phyloP scores from a whole-genome alignment of 2,329 filamentous ascomycete species.

The Apiospora rasikravindrae region DNA sequence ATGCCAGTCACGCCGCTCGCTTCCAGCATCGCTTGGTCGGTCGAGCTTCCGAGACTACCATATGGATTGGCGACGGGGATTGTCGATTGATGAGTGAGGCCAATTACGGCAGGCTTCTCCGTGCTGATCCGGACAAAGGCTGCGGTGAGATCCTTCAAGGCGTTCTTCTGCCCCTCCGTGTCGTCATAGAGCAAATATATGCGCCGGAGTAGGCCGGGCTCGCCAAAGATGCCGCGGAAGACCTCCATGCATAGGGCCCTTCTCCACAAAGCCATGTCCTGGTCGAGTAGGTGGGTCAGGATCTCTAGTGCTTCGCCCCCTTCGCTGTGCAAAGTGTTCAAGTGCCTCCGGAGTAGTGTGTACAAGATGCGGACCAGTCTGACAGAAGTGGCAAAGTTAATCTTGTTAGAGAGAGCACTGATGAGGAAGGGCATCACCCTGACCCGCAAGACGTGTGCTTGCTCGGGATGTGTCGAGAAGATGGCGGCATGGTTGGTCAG shows the following conservation, averaged over 20 bases:
- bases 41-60: constrained; percentile 60
- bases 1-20: constrained; percentile 87
- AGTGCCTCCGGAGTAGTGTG: constrained; percentile 78
- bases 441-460: constrained; percentile 76
- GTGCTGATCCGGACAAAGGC: constrained; percentile 91
- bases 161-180: constrained; percentile 71
- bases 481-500: constrained; percentile 83
- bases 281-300: constrained; percentile 85
- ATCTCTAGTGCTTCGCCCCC: constrained; percentile 83
- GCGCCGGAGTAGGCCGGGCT: constrained; percentile 76
- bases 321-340: constrained; percentile 75
- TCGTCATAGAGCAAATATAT: constrained; percentile 84
- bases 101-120: constrained; percentile 88
- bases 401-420: constrained; percentile 75
- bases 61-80: constrained; percentile 69
- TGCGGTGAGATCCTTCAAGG: constrained; percentile 82
- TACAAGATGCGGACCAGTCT: constrained; percentile 84
- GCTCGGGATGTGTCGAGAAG: constrained; percentile 79
- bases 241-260: constrained; percentile 90
- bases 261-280: constrained; percentile 85
- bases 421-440: constrained; percentile 85
- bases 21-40: constrained; percentile 88
- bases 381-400: constrained; percentile 82
- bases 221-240: constrained; percentile 82
- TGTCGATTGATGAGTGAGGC: constrained; percentile 86